Evolutionary conservation across 2,329 filamentous ascomycete species (phyloP), one percentile per base, ranked within the genome.

Genomic region (Talaromyces sp.): DNA sequence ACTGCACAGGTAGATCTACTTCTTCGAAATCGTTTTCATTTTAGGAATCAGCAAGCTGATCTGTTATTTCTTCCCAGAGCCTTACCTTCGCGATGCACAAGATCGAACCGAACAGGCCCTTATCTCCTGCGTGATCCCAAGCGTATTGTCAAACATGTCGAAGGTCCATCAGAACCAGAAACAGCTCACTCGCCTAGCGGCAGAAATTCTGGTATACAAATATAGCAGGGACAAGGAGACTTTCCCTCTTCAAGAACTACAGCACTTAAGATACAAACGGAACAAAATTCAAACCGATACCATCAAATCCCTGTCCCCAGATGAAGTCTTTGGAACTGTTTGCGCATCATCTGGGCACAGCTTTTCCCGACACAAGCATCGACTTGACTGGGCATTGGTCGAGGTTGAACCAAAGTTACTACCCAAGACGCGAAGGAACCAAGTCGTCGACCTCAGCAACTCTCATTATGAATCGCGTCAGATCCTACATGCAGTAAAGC

Each of bases 361-460:
- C 40, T 43, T 59, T 28, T 51, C 45, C 2, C 28, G 36, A 17
- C 52, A 56, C 31, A 10, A 7, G 15, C 57, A 55, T 35, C 57
- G 57, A 17, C 39, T 59, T 0, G 57, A 59, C 31, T 59, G 57
- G 57, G 57, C 57, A 31, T 31, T 59, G 21, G 46, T 59, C 13
- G 37, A 56, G 21, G 53, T 59, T 19, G 13, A 55, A 5, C n/a
- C 33, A 7, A 22, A 22, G 13, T 17, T 31, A 0, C 13, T 59
- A 7, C 22, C 37, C 2, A 52, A 25, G 3, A 4, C 5, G 5
- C 37, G 21, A 19, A 48, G 19, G 6, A 59, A 59, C 37, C 56
- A 52, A 31, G 45, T 59, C 19, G n/a, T 31, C 11, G 28, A 45
- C 5, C n/a, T 39, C 17, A 48, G 37, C 15, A 25, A 28, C 2